phyloP scores from a whole-genome alignment of 257 asterid species.

The Solanum virginianum region DNA sequence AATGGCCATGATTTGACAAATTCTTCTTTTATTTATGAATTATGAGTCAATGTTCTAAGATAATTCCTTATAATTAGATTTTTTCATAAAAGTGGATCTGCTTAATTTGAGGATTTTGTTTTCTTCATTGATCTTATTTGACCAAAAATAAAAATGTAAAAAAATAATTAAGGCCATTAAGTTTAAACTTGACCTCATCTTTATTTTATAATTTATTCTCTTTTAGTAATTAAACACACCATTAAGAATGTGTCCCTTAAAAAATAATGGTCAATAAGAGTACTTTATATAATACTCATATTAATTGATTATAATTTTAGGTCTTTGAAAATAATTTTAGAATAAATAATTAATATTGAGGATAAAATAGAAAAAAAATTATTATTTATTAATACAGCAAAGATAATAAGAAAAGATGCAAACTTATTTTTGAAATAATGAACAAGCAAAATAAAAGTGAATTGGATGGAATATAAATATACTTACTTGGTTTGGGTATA shows the following conservation, averaged over 20 bases:
- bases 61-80: too few relatives aligned
- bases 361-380: too few relatives aligned
- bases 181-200: neutral
- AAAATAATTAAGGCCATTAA: neutral
- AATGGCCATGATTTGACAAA: neutral
- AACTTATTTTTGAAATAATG: too few relatives aligned
- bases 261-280: neutral
- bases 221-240: neutral
- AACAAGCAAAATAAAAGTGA: too few relatives aligned
- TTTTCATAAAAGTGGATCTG: neutral
- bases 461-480: too few relatives aligned
- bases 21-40: too few relatives aligned
- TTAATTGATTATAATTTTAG: neutral
- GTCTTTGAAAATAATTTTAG: too few relatives aligned
- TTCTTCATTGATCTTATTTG: neutral
- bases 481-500: too few relatives aligned
- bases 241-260: neutral
- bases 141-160: neutral
- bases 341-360: too few relatives aligned
- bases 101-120: neutral
- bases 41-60: neutral
- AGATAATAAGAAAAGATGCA: too few relatives aligned
- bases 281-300: neutral
- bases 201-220: neutral
- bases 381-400: too few relatives aligned